Evolutionary conservation across 129 eudicot genomes (phyloP).

Genomic region (Glebionis coronaria): DNA sequence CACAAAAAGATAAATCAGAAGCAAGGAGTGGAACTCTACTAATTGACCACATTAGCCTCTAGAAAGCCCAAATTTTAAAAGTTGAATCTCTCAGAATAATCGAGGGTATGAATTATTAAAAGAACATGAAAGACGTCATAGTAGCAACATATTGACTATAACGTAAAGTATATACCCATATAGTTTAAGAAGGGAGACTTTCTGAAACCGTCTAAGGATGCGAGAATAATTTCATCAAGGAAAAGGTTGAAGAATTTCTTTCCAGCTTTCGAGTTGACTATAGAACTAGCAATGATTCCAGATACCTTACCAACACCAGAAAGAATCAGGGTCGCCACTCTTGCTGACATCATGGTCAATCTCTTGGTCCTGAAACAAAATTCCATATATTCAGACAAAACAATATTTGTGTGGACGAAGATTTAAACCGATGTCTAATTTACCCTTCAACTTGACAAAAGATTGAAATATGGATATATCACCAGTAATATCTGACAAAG

Average conservation of each 20-base stretch:
- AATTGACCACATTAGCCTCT: background rate
- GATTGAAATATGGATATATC: too few species aligned
- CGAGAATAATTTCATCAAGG: slow-evolving; percentile 88
- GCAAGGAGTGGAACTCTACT: background rate
- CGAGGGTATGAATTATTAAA: background rate
- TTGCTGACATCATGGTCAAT: slow-evolving; percentile 78
- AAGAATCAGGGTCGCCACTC: slow-evolving; percentile 72
- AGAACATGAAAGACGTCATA: slow-evolving; percentile 8
- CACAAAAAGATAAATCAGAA: slow-evolving; percentile 14
- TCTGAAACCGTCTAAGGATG: slow-evolving; percentile 92
- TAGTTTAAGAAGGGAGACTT: slow-evolving; percentile 36
- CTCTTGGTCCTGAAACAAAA: slow-evolving; percentile 55
- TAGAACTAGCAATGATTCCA: slow-evolving; percentile 58
- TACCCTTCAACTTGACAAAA: too few species aligned
- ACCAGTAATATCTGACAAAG: too few species aligned
- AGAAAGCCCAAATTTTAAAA: background rate
- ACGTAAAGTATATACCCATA: too few species aligned
- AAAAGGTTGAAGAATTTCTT: too few species aligned
- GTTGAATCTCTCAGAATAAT: too few species aligned
- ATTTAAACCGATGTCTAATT: too few species aligned
- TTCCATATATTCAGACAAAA: background rate
- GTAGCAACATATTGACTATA: background rate
- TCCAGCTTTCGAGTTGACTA: slow-evolving; percentile 72
- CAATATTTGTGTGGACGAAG: too few species aligned
- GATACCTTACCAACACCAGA: slow-evolving; percentile 88